Evolutionary conservation across 805 yeast genomes (phyloP).

Genomic region (Nadsonia fulvescens): DNA sequence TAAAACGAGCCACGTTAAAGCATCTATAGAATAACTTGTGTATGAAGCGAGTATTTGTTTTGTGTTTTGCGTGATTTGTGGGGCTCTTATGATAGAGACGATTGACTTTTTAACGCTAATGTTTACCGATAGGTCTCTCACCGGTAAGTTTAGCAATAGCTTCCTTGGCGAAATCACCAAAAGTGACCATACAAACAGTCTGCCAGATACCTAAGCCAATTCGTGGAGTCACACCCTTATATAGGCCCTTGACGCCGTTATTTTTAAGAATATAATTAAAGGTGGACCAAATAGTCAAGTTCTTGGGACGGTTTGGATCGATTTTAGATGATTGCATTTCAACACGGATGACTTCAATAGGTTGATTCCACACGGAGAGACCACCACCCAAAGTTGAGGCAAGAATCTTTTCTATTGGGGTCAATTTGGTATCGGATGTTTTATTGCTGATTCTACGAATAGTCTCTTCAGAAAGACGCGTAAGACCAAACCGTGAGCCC

Average conservation of each 20-base stretch:
- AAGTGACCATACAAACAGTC: slow-evolving; percentile 94
- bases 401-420: slow-evolving; percentile 61
- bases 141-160: slow-evolving; percentile 46
- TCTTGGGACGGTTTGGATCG: slow-evolving; percentile 92
- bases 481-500: slow-evolving; percentile 93
- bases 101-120: too few relatives aligned
- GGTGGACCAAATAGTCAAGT: slow-evolving; percentile 59
- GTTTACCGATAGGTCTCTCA: slow-evolving; percentile 29
- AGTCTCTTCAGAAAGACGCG: slow-evolving; percentile 77
- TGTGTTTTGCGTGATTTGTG: too few relatives aligned
- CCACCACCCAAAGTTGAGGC: slow-evolving; percentile 94
- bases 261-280: slow-evolving; percentile 65
- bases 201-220: slow-evolving; percentile 96
- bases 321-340: slow-evolving; percentile 94
- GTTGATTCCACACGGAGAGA: slow-evolving; percentile 96
- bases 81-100: too few relatives aligned
- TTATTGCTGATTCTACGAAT: slow-evolving; percentile 52
- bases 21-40: too few relatives aligned
- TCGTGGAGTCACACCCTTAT: slow-evolving; percentile 94
- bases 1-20: too few relatives aligned
- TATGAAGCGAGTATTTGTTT: too few relatives aligned
- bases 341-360: slow-evolving; percentile 91
- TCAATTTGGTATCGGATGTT: slow-evolving; percentile 39
- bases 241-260: slow-evolving; percentile 79
- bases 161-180: slow-evolving; percentile 84